phyloP scores from a whole-genome alignment of 805 yeast species.

The Yarrowia hollandica region DNA sequence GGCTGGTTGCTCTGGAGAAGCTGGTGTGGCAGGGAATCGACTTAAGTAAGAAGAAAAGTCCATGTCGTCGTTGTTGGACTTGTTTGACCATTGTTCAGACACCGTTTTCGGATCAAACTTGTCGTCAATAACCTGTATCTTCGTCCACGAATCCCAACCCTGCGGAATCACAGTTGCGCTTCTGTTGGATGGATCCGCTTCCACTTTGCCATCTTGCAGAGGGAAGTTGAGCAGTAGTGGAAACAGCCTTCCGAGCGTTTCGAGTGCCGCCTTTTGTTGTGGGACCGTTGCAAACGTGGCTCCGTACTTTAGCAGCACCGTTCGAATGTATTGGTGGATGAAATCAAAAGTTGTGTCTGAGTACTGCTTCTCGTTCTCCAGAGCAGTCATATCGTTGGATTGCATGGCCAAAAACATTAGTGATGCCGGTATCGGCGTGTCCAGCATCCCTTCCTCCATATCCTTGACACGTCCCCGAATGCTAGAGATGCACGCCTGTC shows the following conservation, averaged over 20 bases:
- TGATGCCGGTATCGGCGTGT: slow-evolving; percentile 17
- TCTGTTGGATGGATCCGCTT: slow-evolving; percentile 29
- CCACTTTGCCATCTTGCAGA: slow-evolving; percentile 29
- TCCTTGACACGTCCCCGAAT: slow-evolving; percentile 14
- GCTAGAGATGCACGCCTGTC: slow-evolving; percentile 23
- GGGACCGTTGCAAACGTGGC: slow-evolving; percentile 22
- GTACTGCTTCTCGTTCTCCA: slow-evolving; percentile 34
- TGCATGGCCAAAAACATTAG: slow-evolving; percentile 22
- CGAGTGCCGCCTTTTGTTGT: slow-evolving; percentile 13
- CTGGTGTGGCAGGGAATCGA: not conserved
- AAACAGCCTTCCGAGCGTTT: slow-evolving; percentile 13
- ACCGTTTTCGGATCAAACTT: slow-evolving; percentile 35
- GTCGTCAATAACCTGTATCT: slow-evolving; percentile 37
- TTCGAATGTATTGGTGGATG: slow-evolving; percentile 36
- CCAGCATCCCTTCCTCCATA: slow-evolving; percentile 1
- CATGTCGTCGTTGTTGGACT: slow-evolving; percentile 17
- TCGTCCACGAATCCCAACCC: slow-evolving; percentile 43
- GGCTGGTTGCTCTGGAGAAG: not conserved
- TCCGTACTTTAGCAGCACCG: slow-evolving; percentile 33
- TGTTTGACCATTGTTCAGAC: slow-evolving; percentile 34
- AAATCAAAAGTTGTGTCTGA: slow-evolving; percentile 36
- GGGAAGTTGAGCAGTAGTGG: slow-evolving; percentile 29
- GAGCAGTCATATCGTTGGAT: slow-evolving; percentile 29
- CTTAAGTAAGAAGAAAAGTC: not conserved
- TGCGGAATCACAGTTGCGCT: slow-evolving; percentile 38